Evolutionary conservation across 225 moss, liverwort and hornwort genomes (phyloP).

Genomic region (Sphagnum tenellum): DNA sequence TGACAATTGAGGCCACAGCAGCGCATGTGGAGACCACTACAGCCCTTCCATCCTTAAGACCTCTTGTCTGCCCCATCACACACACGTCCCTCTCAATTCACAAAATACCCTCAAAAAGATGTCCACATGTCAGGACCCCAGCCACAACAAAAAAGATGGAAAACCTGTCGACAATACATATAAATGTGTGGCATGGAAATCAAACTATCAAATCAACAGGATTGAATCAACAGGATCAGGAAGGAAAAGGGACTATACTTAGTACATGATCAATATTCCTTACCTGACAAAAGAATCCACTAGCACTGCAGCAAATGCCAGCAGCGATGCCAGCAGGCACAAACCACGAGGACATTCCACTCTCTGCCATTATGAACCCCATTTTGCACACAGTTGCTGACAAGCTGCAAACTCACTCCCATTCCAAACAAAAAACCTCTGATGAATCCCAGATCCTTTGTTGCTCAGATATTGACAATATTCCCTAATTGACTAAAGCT

Average conservation of each 20-base stretch:
- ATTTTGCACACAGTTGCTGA: constrained; percentile 91
- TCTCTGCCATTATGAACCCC: constrained; percentile 82
- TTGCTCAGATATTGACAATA: neutral
- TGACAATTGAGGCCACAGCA: constrained; percentile 93
- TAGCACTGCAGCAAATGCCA: constrained; percentile 84
- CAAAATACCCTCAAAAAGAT: too few species aligned
- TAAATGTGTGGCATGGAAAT: too few species aligned
- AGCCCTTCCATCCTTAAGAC: constrained; percentile 93
- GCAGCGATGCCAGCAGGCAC: constrained; percentile 72
- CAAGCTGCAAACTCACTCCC: constrained; percentile 51
- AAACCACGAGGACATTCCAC: constrained; percentile 60
- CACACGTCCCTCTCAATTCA: neutral
- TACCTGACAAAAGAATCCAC: constrained; percentile 96
- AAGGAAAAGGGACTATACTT: neutral
- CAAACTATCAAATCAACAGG: too few species aligned
- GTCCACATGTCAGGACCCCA: too few species aligned
- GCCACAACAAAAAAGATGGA: too few species aligned
- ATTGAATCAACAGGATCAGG: too few species aligned
- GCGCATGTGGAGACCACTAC: constrained; percentile 99
- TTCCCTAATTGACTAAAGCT: too few species aligned
- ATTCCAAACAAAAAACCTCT: constrained; percentile 2
- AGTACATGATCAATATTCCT: neutral
- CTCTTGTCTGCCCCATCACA: constrained; percentile 53
- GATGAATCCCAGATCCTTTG: constrained; percentile 2
- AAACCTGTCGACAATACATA: too few species aligned